Percentiles rank a stretch among this genome's conserved stretches.
Conservation (phyloP, 768 basidiomycete genomes). For the Guyanaporus albipodus region DNA sequence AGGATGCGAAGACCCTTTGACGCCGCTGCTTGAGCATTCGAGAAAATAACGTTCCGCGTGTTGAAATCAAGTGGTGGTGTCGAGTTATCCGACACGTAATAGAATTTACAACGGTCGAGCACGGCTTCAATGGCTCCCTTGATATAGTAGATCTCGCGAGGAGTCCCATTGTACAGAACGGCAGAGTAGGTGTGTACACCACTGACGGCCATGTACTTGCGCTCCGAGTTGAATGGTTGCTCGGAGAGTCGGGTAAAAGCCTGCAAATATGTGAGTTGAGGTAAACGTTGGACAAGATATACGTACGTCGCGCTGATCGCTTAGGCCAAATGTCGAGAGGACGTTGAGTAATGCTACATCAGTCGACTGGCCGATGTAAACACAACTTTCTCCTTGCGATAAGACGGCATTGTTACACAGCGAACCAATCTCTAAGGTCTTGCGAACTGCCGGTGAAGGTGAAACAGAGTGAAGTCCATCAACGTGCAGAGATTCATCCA, state of each 20-base stretch:
- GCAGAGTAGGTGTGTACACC: slow-evolving; percentile 51
- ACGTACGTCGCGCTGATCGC: slow-evolving; percentile 70
- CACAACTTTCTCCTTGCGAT: slow-evolving; percentile 61
- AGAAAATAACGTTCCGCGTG: slow-evolving; percentile 62
- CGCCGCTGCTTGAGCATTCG: slow-evolving; percentile 69
- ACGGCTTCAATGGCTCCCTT: slow-evolving; percentile 91
- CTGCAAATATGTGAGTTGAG: slow-evolving; percentile 33
- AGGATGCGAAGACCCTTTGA: slow-evolving; percentile 80
- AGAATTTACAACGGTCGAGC: slow-evolving; percentile 81
- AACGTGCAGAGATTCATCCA: slow-evolving; percentile 74
- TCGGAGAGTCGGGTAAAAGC: slow-evolving; percentile 71
- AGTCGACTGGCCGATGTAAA: slow-evolving; percentile 83
- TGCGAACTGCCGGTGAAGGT: slow-evolving; percentile 64
- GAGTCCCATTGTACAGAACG: slow-evolving; percentile 27
- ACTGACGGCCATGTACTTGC: slow-evolving; percentile 89
- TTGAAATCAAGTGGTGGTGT: slow-evolving; percentile 73
- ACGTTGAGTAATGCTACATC: slow-evolving; percentile 90
- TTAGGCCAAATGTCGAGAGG: slow-evolving; percentile 57
- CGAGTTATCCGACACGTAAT: slow-evolving; percentile 87
- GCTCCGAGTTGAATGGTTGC: slow-evolving; percentile 88
- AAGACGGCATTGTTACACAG: slow-evolving; percentile 86
- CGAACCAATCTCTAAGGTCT: slow-evolving; percentile 77
- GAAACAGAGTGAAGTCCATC: slow-evolving; percentile 45
- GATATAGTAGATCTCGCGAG: slow-evolving; percentile 80
- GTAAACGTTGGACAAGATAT: not conserved